Percentiles rank a stretch among this genome's conserved stretches.
Conservation (phyloP, 805 yeast species). For the Candida ovalis region DNA sequence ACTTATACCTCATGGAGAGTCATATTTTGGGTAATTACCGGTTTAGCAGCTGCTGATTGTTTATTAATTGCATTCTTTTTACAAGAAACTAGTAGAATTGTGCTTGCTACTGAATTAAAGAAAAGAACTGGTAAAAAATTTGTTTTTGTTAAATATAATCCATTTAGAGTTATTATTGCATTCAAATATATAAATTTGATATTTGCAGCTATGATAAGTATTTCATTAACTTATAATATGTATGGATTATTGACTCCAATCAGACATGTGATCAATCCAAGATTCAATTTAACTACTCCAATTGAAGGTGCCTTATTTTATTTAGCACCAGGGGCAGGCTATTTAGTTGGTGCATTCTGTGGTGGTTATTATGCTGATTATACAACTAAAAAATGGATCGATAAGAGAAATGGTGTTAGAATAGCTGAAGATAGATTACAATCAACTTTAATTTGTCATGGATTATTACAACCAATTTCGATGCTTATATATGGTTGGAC, state of each 20-base stretch:
- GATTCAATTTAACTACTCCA: constrained; percentile 46
- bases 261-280: constrained; percentile 50
- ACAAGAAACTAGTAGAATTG: constrained; percentile 42
- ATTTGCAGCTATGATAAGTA: constrained; percentile 40
- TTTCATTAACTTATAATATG: constrained; percentile 46
- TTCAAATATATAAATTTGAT: constrained; percentile 41
- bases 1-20: constrained; percentile 52
- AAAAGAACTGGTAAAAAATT: constrained; percentile 33
- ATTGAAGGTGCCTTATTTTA: constrained; percentile 50
- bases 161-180: constrained; percentile 40
- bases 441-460: constrained; percentile 36
- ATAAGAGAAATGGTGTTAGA: constrained; percentile 38
- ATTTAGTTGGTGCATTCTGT: constrained; percentile 43
- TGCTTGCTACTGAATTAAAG: constrained; percentile 27
- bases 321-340: constrained; percentile 56
- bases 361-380: constrained; percentile 54
- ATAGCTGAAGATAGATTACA: constrained; percentile 52
- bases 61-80: constrained; percentile 36
- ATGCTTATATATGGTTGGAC: constrained; percentile 54
- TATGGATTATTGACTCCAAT: constrained; percentile 52
- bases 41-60: constrained; percentile 36
- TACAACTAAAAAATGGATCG: constrained; percentile 41
- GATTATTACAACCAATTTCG: constrained; percentile 42
- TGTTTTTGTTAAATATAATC: constrained; percentile 42
- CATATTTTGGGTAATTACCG: constrained; percentile 47